Base-by-base conservation (phyloP, 495 filamentous ascomycete species). In the Talaromyces borbonicus region DNA sequence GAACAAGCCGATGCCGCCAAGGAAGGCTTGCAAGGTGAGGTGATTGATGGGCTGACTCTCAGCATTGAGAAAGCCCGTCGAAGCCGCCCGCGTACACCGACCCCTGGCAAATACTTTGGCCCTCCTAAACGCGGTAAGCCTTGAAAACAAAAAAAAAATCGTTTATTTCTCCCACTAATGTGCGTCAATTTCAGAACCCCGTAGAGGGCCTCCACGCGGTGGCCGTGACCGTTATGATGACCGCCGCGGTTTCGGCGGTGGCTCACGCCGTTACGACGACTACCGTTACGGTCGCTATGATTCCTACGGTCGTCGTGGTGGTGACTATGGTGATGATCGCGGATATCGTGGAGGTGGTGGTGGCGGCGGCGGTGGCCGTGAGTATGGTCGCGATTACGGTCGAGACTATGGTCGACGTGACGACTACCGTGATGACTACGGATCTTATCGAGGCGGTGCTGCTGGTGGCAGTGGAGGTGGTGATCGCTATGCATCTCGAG, bases 41-140 rank as follows among this genome's bases (percentile, higher is more conserved):
- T 86, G 49, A 87, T 95, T 51, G 90, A 97, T 58, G 93, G 93
- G 49, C 85, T 90, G 54, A 95, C 90, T 47, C 71, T 99, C 49
- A 95, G 88, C 75, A 97, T 99, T 49, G 93, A 99, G 78, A 99
- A 97, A 76, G 92, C 92, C 59, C 85, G 92, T 58, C 87, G 92
- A 65, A 82, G 84, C 60, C 83, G 86, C 50, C 93, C 93, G 46
- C 85, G 92, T 58, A 97, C 90, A 35, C 92, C 92, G 9, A 99
- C 92, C 49, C 92, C 92, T 27, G 92, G 92, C 68, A 96, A 97
- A 68, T 99, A 99, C 79, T 96, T 94, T 61, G 92, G 92, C 42
- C 93, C 93, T 41, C 92, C 93, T 47, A 97, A 99, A 81, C 75
- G 93, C 72, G 92, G 92, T 95, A 69, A 73, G 83, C 59, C 24